phyloP scores from a whole-genome alignment of 305 asterid species.

The Solanum hybrid region DNA sequence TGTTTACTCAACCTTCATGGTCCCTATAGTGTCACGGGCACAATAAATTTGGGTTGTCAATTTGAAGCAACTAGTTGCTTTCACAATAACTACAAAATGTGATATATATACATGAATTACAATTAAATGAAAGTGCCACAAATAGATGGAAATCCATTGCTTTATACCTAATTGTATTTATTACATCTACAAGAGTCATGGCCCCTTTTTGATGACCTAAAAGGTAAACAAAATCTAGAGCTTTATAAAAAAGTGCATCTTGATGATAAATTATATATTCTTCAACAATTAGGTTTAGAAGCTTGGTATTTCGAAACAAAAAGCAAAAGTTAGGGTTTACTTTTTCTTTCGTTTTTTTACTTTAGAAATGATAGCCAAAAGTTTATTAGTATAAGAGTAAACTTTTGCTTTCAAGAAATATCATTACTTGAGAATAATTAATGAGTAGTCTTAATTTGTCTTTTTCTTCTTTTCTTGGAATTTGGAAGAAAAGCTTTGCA shows the following conservation, averaged over 20 bases:
- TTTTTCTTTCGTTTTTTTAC: not conserved
- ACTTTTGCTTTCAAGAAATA: not conserved
- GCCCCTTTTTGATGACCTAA: not conserved
- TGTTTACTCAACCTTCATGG: not conserved
- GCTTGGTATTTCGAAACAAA: not conserved
- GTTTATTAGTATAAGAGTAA: not conserved
- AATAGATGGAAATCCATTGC: not conserved
- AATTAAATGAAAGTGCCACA: not conserved
- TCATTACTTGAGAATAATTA: not conserved
- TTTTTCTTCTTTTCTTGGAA: not conserved
- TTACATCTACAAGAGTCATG: not conserved
- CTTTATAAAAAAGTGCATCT: not conserved
- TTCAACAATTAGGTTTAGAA: not conserved
- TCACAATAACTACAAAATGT: not conserved
- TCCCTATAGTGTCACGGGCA: conserved; percentile 3
- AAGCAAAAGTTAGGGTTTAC: not conserved
- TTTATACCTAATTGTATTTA: not conserved
- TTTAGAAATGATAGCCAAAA: not conserved
- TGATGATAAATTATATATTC: not conserved
- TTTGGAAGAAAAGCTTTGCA: not conserved
- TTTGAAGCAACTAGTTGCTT: not conserved
- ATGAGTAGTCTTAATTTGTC: not conserved
- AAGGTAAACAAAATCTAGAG: not conserved
- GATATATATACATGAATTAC: not conserved
- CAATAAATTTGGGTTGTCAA: not conserved